Evolutionary conservation across 768 basidiomycete genomes (phyloP).

Genomic region (Boletus pseudopeckii): DNA sequence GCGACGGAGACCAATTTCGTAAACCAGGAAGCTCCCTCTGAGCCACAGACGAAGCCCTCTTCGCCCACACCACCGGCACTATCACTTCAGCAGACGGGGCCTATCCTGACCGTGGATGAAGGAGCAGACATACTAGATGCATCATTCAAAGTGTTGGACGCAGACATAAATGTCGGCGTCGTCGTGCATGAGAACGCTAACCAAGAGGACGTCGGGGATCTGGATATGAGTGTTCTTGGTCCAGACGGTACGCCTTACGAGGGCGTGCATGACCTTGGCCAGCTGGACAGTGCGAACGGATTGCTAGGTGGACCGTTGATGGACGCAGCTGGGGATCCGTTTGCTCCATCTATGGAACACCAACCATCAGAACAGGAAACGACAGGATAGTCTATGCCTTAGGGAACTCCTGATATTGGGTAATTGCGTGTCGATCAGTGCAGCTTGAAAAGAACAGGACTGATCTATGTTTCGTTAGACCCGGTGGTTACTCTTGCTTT

Average conservation of each 20-base stretch:
- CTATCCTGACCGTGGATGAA: conserved; percentile 39
- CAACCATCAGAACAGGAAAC: conserved; percentile 12
- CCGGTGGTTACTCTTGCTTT: not conserved
- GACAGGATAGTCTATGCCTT: conserved; percentile 8
- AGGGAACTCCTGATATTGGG: not conserved
- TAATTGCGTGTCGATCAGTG: conserved; percentile 3
- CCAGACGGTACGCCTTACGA: conserved; percentile 64
- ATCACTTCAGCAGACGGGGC: conserved; percentile 48
- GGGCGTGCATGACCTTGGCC: conserved; percentile 48
- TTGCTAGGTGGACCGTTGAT: conserved; percentile 60
- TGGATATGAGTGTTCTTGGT: conserved; percentile 64
- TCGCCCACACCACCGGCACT: conserved; percentile 65
- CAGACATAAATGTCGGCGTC: conserved; percentile 41
- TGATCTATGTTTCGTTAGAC: conserved; percentile 4
- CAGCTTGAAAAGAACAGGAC: not conserved
- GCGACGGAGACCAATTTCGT: conserved; percentile 35
- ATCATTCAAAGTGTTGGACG: conserved; percentile 54
- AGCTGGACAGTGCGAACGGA: conserved; percentile 50
- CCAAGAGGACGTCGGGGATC: conserved; percentile 39
- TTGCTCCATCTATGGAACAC: conserved; percentile 34
- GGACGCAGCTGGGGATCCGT: conserved; percentile 60
- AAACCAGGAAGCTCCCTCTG: conserved; percentile 41
- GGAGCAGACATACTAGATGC: conserved; percentile 47
- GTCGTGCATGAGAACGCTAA: conserved; percentile 33
- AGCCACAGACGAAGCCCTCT: conserved; percentile 57